Conservation (phyloP, 148 eudicot species). For the Dianthus caryophyllus region DNA sequence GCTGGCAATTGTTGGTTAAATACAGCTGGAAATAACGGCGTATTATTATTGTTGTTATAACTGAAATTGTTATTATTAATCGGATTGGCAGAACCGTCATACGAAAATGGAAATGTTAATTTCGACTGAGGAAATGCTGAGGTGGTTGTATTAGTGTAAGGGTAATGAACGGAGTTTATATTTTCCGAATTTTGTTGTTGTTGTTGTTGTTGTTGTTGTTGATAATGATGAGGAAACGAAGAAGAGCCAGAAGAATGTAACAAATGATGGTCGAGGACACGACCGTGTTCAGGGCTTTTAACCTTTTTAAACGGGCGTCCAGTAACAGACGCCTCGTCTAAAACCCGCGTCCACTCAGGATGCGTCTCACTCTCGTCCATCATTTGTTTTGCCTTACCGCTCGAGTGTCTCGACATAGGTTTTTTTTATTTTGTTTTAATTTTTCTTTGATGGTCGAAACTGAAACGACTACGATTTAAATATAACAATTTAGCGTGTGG, state of each 20-base stretch:
- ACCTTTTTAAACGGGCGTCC: slow-evolving; percentile 55
- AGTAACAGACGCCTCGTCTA: slow-evolving; percentile 49
- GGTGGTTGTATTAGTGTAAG: slow-evolving; percentile 17
- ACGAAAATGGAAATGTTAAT: slow-evolving; percentile 58
- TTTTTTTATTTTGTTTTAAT: neutral
- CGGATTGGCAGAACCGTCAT: slow-evolving; percentile 36
- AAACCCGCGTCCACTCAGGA: slow-evolving; percentile 52
- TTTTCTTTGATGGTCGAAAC: too few species aligned
- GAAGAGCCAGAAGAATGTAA: slow-evolving; percentile 18
- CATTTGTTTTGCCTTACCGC: slow-evolving; percentile 18
- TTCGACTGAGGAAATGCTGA: slow-evolving; percentile 25
- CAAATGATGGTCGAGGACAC: slow-evolving; percentile 16
- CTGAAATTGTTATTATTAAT: neutral
- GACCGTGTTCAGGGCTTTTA: slow-evolving; percentile 57
- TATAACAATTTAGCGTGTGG: too few species aligned
- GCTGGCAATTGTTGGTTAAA: slow-evolving; percentile 11
- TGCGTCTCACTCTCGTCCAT: slow-evolving; percentile 10
- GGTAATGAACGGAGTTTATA: neutral
- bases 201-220: slow-evolving; percentile 9
- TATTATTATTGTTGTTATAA: neutral
- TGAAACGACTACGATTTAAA: neutral
- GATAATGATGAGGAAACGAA: slow-evolving; percentile 10
- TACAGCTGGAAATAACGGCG: slow-evolving; percentile 24
- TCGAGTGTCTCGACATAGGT: slow-evolving; percentile 17
- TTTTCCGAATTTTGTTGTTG: too few species aligned